Percentiles rank a stretch among this genome's conserved stretches.
These are phyloP conservation scores for Citrus glauca DNA, from an alignment of 345 rosid species.

Conservation along the genomic window DNA sequence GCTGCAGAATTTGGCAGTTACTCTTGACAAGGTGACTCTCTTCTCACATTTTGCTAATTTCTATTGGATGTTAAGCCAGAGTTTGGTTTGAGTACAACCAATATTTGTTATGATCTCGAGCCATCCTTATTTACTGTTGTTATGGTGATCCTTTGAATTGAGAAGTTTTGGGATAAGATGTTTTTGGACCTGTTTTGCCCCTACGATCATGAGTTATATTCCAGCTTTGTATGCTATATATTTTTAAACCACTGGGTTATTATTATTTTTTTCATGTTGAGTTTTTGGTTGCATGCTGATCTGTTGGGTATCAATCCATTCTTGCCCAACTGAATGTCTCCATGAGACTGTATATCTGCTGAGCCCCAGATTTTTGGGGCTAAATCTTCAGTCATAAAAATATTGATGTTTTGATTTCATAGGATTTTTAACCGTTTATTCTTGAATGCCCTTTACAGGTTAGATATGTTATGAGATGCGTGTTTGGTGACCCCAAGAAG, in stretches of 20 bases:
- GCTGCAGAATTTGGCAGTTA: slow-evolving; percentile 96
- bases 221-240: not conserved
- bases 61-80: not conserved
- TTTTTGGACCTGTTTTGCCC: not conserved
- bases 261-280: not conserved
- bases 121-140: not conserved
- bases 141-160: not conserved
- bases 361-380: not conserved
- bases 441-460: slow-evolving; percentile 48
- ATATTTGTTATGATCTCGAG: not conserved
- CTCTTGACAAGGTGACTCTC: slow-evolving; percentile 90
- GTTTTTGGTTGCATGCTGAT: not conserved
- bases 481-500: slow-evolving; percentile 85
- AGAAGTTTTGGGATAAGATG: not conserved
- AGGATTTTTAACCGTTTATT: not conserved
- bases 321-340: not conserved
- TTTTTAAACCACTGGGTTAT: not conserved
- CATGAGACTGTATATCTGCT: not conserved
- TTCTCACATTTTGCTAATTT: slow-evolving; percentile 3
- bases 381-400: not conserved
- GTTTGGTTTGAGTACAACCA: not conserved
- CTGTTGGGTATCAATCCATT: not conserved
- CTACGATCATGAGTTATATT: not conserved
- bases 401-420: not conserved
- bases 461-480: slow-evolving; percentile 88